Evolutionary conservation across 2,329 filamentous ascomycete species (phyloP), one percentile per base, ranked within the genome.

Genomic region (Curvularia sp.): DNA sequence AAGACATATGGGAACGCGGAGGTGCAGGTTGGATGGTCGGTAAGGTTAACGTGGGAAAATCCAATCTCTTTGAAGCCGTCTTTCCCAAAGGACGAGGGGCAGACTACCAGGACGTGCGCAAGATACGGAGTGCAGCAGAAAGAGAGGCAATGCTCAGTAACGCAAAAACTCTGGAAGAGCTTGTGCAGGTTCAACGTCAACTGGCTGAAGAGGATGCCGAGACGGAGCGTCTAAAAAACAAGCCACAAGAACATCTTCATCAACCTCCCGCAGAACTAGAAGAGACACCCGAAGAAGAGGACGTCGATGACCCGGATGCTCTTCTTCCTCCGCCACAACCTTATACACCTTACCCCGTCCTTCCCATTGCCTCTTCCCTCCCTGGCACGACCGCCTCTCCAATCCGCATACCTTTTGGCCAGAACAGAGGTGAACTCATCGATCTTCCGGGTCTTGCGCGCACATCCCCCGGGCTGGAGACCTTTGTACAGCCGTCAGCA

Each of bases 11-110:
- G 84, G 80, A 88, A 43, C 86, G 91, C 49, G 93, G 92, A 4
- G 94, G 94, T 4, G 95, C 89, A 15, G 89, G 91, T 15, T 99
- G 95, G 94, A 89, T 99, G 83, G 90, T 99, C 2, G 95, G 95
- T n/a, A 98, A 97, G 77, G 92, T 93, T 62, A 99, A 99, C 72
- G 96, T 98, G 2, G 96, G 95, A 24, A 99, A 99, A 79, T 98
- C 94, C 68, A 89, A 90, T 71, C 84, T 99, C 2, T 96, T 98
- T 60, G 89, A 95, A 67, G 86, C 88, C 4, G 87, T 97, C 7
- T 97, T 93, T 70, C 94, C 96, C 4, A 89, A 94, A 90, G 82
- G 69, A 52, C 76, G 70, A 67, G 77, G 57, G 67, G 75, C 55
- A 69, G 80, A 71, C 24, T 72, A 70, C 44, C 69, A 78, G 35